Evolutionary conservation across 768 basidiomycete species (phyloP).

Genomic region (Psilocybe cubensis): DNA sequence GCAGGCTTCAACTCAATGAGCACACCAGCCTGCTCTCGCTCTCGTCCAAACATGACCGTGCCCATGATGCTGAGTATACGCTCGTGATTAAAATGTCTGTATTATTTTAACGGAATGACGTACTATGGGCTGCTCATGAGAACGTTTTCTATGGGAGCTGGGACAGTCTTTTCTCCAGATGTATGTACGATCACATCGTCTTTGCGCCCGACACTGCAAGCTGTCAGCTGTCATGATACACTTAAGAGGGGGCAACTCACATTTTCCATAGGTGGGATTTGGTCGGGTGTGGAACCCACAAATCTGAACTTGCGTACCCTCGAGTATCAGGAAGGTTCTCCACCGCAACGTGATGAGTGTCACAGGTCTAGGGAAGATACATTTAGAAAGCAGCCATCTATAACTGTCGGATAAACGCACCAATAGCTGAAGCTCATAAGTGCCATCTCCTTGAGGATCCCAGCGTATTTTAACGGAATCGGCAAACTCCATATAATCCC

Average conservation of each 20-base stretch:
- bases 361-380: not conserved
- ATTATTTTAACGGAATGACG: conserved; percentile 24
- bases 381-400: not conserved
- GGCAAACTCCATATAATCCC: conserved; percentile 35
- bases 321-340: conserved; percentile 36
- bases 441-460: conserved; percentile 39
- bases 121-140: conserved; percentile 21
- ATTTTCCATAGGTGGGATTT: conserved; percentile 2
- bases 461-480: conserved; percentile 32
- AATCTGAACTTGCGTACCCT: conserved; percentile 42
- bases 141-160: no score
- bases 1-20: not conserved
- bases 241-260: not conserved
- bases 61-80: not conserved
- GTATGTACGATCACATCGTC: conserved; percentile 33
- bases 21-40: not conserved
- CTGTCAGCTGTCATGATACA: not conserved
- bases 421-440: conserved; percentile 40
- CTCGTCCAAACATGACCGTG: conserved; percentile 3
- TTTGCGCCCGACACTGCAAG: conserved; percentile 38
- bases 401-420: conserved; percentile 26
- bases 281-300: conserved; percentile 23
- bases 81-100: no score
- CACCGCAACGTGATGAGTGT: conserved; percentile 36
- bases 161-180: conserved; percentile 31